Evolutionary conservation across 192 early-diverging fungal species (phyloP), one percentile per base, ranked within the genome.

Genomic region (Coemansia sp.): DNA sequence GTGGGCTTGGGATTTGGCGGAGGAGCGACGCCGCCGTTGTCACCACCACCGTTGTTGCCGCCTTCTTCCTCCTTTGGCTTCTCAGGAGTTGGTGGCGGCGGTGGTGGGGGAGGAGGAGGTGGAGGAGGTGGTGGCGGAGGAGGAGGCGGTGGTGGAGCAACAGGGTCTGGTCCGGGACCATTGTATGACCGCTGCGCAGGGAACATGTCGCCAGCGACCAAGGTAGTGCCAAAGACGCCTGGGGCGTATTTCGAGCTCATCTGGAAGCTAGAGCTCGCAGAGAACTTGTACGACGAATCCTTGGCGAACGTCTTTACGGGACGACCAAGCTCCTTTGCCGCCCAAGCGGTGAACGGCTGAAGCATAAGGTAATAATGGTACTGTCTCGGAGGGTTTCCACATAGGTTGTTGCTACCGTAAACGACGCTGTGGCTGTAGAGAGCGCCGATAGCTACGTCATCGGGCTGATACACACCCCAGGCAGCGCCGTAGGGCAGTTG

Each of bases 361-460:
- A 82, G 61, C 71, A 82, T 61, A 7, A 72, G 76, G 60, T 78
- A 82, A 66, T 74, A 70, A 62, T 82, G 75, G 64, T 69, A 78
- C 50, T 71, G 69, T 38, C 68, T 74, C 3, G 72, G 75, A 0
- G 68, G 70, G 49, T 43, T 50, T 29, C 75, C 74, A 64, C 79
- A 81, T 50, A 81, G 47, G 29, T 65, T 62, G 31, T 34, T 41
- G 34, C 75, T 62, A 24, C 61, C 61, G 63, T 82, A 73, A 8
- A 78, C 58, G 1, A 71, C 62, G 15, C 65, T 71, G 62, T 82
- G 71, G 62, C 80, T 78, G 66, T 82, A 82, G 29, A 82, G 53
- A 1, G 75, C 80, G 38, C 60, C 74, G 22, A 82, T 41, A 16
- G 80, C 75, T 27, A 82, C 49, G 31, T 74, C 71, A 63, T 69